Conservation (phyloP, 2,329 filamentous ascomycete species). For the Fusarium tupiense region DNA sequence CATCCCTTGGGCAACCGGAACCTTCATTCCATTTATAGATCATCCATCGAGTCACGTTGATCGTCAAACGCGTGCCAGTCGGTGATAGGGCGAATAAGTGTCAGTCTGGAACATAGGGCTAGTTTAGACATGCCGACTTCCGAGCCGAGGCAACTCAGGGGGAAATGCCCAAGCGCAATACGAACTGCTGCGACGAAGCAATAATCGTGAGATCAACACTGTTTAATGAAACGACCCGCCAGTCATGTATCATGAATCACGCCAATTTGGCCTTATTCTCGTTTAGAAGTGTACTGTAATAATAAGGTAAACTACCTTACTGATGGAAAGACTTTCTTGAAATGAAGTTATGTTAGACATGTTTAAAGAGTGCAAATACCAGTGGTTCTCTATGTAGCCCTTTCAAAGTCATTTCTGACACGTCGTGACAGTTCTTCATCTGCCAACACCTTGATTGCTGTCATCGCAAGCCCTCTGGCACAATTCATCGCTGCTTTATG, state of each 20-base stretch:
- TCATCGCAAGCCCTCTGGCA: not conserved
- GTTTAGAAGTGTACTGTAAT: fast-evolving
- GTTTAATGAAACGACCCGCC: fast-evolving
- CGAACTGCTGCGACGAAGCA: not conserved
- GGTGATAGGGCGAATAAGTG: not conserved
- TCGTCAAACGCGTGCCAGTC: not conserved
- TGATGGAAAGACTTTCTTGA: too few relatives aligned
- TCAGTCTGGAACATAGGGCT: not conserved
- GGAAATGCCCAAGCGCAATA: not conserved
- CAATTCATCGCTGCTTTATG: not conserved
- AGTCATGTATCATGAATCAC: too few relatives aligned
- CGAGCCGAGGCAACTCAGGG: not conserved
- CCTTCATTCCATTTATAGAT: not conserved
- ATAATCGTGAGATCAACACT: not conserved
- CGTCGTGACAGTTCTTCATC: not conserved
- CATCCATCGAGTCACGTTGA: not conserved
- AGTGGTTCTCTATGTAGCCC: fast-evolving
- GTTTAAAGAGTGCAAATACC: fast-evolving
- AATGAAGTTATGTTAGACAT: too few relatives aligned
- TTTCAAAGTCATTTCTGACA: not conserved
- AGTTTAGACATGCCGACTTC: not conserved
- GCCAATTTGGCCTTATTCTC: too few relatives aligned
- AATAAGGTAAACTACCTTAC: too few relatives aligned
- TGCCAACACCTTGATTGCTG: not conserved
- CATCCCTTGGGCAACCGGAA: not conserved